phyloP scores from a whole-genome alignment of 2,329 filamentous ascomycete genomes.

The Colletotrichum chlorophyti region DNA sequence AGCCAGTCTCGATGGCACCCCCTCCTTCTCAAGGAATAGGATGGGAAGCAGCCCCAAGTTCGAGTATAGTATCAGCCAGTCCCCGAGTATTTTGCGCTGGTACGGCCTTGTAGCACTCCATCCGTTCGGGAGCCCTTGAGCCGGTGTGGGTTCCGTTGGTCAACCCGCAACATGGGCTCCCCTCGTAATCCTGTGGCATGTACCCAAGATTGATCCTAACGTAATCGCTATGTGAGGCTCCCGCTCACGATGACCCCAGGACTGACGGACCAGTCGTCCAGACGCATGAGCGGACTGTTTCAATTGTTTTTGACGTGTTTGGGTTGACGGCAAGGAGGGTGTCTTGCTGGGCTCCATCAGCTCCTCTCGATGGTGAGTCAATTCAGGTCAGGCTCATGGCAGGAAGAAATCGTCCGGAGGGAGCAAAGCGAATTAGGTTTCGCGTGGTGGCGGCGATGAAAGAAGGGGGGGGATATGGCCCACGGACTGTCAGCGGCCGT shows the following conservation, averaged over 20 bases:
- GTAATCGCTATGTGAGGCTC: constrained; percentile 12
- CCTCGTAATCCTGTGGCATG: not conserved
- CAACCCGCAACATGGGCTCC: not conserved
- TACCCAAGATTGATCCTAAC: not conserved
- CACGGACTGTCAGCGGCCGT: not conserved
- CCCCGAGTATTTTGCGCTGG: too few species aligned
- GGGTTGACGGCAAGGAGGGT: constrained; percentile 6
- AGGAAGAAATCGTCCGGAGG: too few species aligned
- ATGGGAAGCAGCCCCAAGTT: not conserved
- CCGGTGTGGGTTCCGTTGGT: constrained; percentile 3
- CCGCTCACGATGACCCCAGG: not conserved
- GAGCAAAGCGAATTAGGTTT: constrained; percentile 2
- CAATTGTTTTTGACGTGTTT: constrained; percentile 12
- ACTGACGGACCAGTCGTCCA: not conserved
- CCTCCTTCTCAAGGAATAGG: not conserved
- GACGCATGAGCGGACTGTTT: constrained; percentile 19
- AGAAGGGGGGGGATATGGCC: too few species aligned
- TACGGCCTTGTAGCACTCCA: not conserved
- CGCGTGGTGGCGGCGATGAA: too few species aligned
- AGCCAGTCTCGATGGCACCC: too few species aligned
- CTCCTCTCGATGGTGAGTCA: not conserved
- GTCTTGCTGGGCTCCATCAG: not conserved
- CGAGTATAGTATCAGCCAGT: constrained; percentile 1
- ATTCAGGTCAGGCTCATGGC: not conserved
- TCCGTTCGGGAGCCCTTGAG: not conserved